phyloP scores from a whole-genome alignment of 306 rosid species.

The Astragalus membranaceus region DNA sequence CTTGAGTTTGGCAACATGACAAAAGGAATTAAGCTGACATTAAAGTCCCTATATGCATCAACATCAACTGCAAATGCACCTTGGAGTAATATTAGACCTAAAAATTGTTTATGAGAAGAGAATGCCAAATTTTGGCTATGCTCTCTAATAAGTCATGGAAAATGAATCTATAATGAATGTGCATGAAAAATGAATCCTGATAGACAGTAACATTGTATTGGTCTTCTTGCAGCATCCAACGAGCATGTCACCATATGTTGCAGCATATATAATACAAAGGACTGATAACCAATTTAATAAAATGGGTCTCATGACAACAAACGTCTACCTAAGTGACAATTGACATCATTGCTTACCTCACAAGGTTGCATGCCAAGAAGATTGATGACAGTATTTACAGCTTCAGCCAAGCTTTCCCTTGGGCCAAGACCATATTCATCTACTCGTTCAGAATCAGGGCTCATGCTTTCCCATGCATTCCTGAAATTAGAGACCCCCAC shows the following conservation, averaged over 20 bases:
- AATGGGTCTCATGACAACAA: background rate
- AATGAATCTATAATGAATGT: background rate
- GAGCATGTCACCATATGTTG: background rate
- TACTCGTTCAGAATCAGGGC: constrained; percentile 62
- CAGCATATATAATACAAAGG: background rate
- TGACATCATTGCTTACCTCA: constrained; percentile 53
- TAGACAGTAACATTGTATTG: background rate
- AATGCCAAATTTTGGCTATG: constrained; percentile 10
- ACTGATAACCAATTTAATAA: constrained; percentile 3
- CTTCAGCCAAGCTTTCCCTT: constrained; percentile 84
- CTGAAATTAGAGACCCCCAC: constrained; percentile 85
- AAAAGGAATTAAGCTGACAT: background rate
- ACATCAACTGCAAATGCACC: background rate
- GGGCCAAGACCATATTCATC: constrained; percentile 97
- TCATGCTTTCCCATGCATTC: constrained; percentile 91
- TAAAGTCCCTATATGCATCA: background rate
- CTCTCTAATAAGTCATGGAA: background rate
- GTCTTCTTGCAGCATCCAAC: background rate
- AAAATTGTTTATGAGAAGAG: background rate
- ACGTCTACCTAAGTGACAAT: background rate
- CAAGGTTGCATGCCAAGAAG: constrained; percentile 99
- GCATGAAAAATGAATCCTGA: background rate
- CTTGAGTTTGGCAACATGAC: background rate
- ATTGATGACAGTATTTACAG: constrained; percentile 70
- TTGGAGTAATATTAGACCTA: background rate